Base-by-base conservation (phyloP, 169 alveolate genomes). In the Eimeria sp. region DNA sequence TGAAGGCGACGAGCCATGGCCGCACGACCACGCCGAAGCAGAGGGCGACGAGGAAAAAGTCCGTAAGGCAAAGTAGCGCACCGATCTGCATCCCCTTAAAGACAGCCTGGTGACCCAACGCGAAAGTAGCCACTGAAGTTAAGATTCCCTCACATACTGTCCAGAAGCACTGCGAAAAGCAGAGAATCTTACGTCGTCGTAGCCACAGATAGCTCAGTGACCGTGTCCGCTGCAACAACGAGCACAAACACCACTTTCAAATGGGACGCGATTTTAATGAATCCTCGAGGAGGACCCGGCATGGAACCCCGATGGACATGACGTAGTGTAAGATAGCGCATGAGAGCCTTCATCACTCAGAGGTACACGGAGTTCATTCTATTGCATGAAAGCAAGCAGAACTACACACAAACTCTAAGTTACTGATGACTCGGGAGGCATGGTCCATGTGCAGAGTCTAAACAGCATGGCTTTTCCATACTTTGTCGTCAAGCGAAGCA, bases 1-100 rank as follows among this genome's bases (percentile, higher is more conserved):
- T 85, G 62, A 85, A 56, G 80, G 91, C 91, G 52, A 85, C 71
- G 33, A 85, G 80, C 91, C 91, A 85, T 13, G 91, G 91, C 62
- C 91, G 60, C 56, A 85, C 58, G 4, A 85, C 91, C 46, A 58
- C 71, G 78, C 91, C 91, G 62, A 85, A 49, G 78, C 91, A 85
- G 49, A 85, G 78, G 33, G 91, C 91, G 33, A 40, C 54, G n/a
- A 85, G 78, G 43, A 85, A 85, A n/a, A 85, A 85, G 11, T 85
- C 91, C 18, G 91, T 60, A 18, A 85, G 82, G 43, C 62, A 82
- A 18, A 60, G 91, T 30, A 85, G 78, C 40, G 78, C 91, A n/a
- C 91, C 91, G 46, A 85, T 43, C 20, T 49, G 91, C 60, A 85
- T 43, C n/a, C 91, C 76, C 52, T 40, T 37, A 40, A 49, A 33